A percentile compares a stretch with the other conserved stretches of the same genome.
phyloP scores from a whole-genome alignment of 2,329 filamentous ascomycete species.

The Chaetomium sp. region DNA sequence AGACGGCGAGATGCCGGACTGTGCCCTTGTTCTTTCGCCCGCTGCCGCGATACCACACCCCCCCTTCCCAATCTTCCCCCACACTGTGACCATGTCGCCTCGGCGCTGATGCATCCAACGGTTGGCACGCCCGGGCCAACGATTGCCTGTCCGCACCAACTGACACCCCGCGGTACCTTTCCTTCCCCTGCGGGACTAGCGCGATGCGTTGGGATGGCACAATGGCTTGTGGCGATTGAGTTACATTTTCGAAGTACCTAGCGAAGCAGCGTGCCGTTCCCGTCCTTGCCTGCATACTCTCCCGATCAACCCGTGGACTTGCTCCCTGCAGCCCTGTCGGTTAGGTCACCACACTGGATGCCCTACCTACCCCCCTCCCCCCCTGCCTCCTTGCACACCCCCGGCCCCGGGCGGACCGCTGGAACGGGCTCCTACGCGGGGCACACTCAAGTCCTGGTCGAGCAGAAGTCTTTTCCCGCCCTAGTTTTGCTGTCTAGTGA shows the following conservation, averaged over 20 bases:
- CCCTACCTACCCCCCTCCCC: too few relatives aligned
- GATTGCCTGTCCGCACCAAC: conserved; percentile 3
- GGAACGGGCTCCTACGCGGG: conserved; percentile 3
- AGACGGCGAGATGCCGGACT: background rate
- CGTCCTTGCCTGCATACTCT: conserved; percentile 17
- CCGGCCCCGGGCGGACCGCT: too few relatives aligned
- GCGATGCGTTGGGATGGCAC: background rate
- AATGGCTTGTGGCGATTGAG: conserved; percentile 3
- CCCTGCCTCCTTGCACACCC: too few relatives aligned
- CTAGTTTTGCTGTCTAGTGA: conserved; percentile 3
- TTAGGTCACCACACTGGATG: background rate
- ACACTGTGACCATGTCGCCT: too few relatives aligned
- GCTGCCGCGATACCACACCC: too few relatives aligned
- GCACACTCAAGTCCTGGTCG: conserved; percentile 3
- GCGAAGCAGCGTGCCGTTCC: conserved; percentile 12
- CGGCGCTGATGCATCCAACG: background rate
- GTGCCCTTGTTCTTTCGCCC: background rate
- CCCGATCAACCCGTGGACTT: background rate
- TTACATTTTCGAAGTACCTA: conserved; percentile 11
- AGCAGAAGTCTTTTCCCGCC: conserved; percentile 1
- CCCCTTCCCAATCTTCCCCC: background rate
- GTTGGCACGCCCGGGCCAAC: background rate
- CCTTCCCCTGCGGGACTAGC: background rate
- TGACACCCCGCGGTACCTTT: too few relatives aligned
- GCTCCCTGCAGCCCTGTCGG: conserved; percentile 16